Evolutionary conservation across 768 basidiomycete species (phyloP).

Genomic region (Mycena metata): DNA sequence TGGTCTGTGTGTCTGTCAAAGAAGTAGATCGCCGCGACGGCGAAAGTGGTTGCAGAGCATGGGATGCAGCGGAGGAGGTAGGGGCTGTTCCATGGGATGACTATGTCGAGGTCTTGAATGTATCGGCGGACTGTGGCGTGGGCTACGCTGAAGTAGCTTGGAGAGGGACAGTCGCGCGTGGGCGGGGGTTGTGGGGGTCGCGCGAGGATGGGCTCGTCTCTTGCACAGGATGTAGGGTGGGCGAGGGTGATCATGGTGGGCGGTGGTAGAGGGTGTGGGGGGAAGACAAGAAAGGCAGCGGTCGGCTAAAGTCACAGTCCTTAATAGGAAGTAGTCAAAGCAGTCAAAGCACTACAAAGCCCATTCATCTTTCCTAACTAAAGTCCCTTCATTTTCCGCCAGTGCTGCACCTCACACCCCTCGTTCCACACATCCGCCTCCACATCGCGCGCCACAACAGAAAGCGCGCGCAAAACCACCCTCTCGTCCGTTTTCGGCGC

Average conservation of each 20-base stretch:
- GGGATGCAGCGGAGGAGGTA: constrained; percentile 25
- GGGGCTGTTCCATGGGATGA: constrained; percentile 38
- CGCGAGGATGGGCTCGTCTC: neutral
- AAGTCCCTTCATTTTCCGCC: neutral
- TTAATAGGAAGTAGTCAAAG: neutral
- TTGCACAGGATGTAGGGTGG: neutral
- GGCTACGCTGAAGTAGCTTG: constrained; percentile 6
- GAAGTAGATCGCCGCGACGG: constrained; percentile 72
- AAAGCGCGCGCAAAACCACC: constrained; percentile 67
- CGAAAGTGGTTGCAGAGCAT: constrained; percentile 55
- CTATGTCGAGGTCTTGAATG: constrained; percentile 52
- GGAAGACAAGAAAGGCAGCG: neutral
- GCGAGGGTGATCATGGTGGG: neutral
- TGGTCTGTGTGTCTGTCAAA: constrained; percentile 67
- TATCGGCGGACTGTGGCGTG: constrained; percentile 32
- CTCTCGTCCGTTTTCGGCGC: constrained; percentile 54
- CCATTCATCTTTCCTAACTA: neutral
- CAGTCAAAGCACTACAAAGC: too few species aligned
- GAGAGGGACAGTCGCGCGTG: constrained; percentile 2
- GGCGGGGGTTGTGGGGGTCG: constrained; percentile 11
- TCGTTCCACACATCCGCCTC: constrained; percentile 61
- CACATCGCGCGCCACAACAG: constrained; percentile 60
- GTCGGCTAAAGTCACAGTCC: neutral
- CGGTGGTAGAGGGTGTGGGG: neutral
- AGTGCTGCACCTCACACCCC: constrained; percentile 38